Base-by-base conservation (phyloP, 2,329 filamentous ascomycete genomes). In the Colletotrichum coccodes region DNA sequence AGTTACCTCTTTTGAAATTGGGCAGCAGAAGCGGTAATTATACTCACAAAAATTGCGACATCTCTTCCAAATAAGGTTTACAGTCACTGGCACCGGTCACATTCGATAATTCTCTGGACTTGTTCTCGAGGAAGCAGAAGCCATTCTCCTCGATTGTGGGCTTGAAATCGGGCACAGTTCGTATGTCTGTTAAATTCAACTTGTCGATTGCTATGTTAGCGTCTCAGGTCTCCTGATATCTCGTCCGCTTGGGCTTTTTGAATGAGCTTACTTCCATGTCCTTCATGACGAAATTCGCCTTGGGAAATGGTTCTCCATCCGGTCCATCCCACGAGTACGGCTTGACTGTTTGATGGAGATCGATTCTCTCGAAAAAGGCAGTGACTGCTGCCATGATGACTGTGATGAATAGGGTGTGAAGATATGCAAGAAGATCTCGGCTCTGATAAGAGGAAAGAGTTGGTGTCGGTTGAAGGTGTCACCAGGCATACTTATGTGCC, bases 261-360 rank as follows among this genome's bases (percentile, higher is more conserved):
- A 21, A 26, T 28, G n/a, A 57, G 36, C 53, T 57, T 42, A 44
- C 53, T 34, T 57, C 53, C 53, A 38, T 57, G 8, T 57, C 53
- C 23, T 57, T 57, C 53, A 57, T 40, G n/a, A 26, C 36, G 32
- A 57, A 57, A n/a, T 57, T 57, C 6, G 53, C 23, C 53, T 42
- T 38, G 16, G 53, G 53, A 8, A 57, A 28, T 12, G 11, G 12
- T 9, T 42, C 21, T 14, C 7, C 30, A 3, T 38, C 53, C 7
- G 53, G 53, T 11, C 53, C 53, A 23, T 57, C 53, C 53, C 53
- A 57, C 2, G 36, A 21, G 53, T 57, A 57, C 32, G 53, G 53
- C 53, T 57, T 57, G 11, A 23, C 53, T 11, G 30, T 42, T 12
- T 44, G 8, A 14, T 57, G 36, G 21, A 28, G 14, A 21, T 40